These are phyloP conservation scores for Lactifluus pinguis DNA, from an alignment of 768 basidiomycete genomes.

Conservation along the genomic window DNA sequence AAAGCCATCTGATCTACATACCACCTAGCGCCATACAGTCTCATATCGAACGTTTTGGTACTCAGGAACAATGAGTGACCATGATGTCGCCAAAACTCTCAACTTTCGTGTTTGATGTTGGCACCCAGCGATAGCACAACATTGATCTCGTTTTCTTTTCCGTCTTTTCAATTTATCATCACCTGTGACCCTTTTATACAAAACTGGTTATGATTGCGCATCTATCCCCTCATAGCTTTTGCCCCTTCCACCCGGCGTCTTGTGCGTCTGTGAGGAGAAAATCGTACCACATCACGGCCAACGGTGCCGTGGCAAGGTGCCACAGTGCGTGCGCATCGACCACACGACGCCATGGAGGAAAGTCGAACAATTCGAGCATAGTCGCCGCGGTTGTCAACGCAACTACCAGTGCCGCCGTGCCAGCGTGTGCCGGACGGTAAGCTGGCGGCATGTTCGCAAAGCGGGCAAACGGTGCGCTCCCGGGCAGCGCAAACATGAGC, in stretches of 20 bases:
- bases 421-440: constrained; percentile 50
- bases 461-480: constrained; percentile 36
- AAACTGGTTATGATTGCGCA: neutral
- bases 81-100: neutral
- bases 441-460: constrained; percentile 45
- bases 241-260: constrained; percentile 57
- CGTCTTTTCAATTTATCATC: neutral
- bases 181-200: neutral
- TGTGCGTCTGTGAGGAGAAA: constrained; percentile 68
- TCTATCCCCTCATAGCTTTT: constrained; percentile 22
- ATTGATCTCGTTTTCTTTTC: neutral
- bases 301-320: constrained; percentile 79
- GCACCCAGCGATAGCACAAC: neutral
- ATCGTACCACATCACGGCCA: constrained; percentile 77
- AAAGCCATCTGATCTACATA: constrained; percentile 5
- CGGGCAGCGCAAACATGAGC: constrained; percentile 59
- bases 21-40: neutral
- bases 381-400: constrained; percentile 65
- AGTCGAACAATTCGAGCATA: constrained; percentile 82
- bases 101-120: neutral
- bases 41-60: neutral
- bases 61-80: neutral
- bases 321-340: constrained; percentile 91
- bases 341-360: constrained; percentile 64
- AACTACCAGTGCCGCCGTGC: constrained; percentile 52